Evolutionary conservation across 371 early-diverging fungal genomes (phyloP).

Genomic region (Enterospora canceri): DNA sequence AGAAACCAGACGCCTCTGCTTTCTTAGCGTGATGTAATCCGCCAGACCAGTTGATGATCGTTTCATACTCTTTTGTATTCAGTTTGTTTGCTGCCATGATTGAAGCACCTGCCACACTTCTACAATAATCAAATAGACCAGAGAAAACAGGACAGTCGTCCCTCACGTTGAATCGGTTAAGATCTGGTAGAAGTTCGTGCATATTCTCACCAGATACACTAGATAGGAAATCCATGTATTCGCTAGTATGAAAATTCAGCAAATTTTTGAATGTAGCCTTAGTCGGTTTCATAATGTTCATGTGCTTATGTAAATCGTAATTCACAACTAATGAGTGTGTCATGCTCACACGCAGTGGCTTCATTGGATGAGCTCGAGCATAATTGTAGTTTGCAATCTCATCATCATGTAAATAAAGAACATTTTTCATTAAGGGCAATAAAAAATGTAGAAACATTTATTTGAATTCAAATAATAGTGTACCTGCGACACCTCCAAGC

Average conservation of each 20-base stretch:
- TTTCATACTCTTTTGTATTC: conserved; percentile 64
- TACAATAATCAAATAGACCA: conserved; percentile 84
- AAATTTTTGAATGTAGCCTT: conserved; percentile 80
- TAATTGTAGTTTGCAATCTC: conserved; percentile 54
- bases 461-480: conserved; percentile 43
- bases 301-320: conserved; percentile 52
- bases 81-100: conserved; percentile 72
- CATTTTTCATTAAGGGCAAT: conserved; percentile 21
- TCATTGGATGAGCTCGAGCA: conserved; percentile 58
- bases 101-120: conserved; percentile 76
- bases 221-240: conserved; percentile 88
- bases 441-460: neutral
- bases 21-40: conserved; percentile 86
- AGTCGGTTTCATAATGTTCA: conserved; percentile 60
- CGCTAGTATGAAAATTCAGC: conserved; percentile 93
- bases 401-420: conserved; percentile 55
- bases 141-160: conserved; percentile 85
- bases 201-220: conserved; percentile 79
- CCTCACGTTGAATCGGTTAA: conserved; percentile 64
- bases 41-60: conserved; percentile 81
- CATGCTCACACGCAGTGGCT: conserved; percentile 55
- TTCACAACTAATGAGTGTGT: conserved; percentile 55
- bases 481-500: conserved; percentile 47
- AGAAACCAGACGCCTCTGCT: conserved; percentile 77
- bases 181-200: conserved; percentile 65